phyloP scores from a whole-genome alignment of 345 rosid genomes.

The Mercurialis annua region DNA sequence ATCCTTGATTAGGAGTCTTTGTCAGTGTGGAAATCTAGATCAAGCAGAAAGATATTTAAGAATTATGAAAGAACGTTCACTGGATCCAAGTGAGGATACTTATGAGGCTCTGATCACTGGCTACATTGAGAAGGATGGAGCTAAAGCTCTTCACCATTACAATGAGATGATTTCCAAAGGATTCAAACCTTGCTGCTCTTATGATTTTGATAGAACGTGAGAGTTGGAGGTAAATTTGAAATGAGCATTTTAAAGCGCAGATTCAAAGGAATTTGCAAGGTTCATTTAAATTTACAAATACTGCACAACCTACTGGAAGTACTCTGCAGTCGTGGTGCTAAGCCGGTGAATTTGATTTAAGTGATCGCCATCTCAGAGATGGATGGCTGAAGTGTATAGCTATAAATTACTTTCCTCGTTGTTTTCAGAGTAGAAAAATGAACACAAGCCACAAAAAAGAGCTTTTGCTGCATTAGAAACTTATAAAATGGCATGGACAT shows the following conservation, averaged over 20 bases:
- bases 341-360: background rate
- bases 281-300: background rate
- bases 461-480: background rate
- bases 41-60: conserved; percentile 58
- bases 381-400: background rate
- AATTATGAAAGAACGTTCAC: conserved; percentile 36
- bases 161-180: conserved; percentile 46
- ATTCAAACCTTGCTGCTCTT: conserved; percentile 17
- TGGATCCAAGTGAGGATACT: conserved; percentile 35
- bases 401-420: background rate
- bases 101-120: conserved; percentile 38
- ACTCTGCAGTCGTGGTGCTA: background rate
- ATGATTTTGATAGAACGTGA: background rate
- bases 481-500: background rate
- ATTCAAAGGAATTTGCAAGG: background rate
- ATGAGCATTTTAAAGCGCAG: background rate
- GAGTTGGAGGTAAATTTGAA: background rate
- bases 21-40: conserved; percentile 41
- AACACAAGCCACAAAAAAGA: background rate
- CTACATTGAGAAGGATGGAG: conserved; percentile 21
- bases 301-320: background rate
- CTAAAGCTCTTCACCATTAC: conserved; percentile 31
- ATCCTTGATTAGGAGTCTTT: conserved; percentile 46
- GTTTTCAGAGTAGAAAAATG: background rate
- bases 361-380: background rate